A percentile compares a stretch with the other conserved stretches of the same genome.
phyloP scores from a whole-genome alignment of 1,139 yeast species.

The Protomyces arabidopsidicola region DNA sequence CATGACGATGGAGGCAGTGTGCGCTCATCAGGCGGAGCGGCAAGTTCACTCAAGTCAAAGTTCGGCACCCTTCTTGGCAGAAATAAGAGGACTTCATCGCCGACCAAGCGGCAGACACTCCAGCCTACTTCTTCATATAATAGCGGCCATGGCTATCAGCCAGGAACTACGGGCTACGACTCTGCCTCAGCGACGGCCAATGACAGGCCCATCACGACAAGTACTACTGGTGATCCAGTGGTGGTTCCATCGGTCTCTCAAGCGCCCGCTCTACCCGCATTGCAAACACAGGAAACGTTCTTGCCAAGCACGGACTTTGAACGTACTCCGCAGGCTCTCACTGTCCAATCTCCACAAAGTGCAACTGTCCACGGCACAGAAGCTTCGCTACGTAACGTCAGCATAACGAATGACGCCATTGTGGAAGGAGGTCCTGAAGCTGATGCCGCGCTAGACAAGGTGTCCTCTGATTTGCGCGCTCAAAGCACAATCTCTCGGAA shows the following conservation, averaged over 20 bases:
- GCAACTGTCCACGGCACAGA: neutral
- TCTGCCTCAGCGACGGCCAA: neutral
- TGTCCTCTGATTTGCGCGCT: conserved; percentile 21
- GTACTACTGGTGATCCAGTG: neutral
- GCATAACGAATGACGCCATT: conserved; percentile 5
- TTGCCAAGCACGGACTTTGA: neutral
- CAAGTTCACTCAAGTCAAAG: conserved; percentile 19
- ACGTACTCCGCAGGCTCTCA: neutral
- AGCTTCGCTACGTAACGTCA: conserved; percentile 10
- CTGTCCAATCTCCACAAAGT: neutral
- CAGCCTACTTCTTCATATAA: neutral
- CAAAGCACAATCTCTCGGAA: conserved; percentile 21
- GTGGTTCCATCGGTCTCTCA: neutral
- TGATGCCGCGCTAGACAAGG: conserved; percentile 34
- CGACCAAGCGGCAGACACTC: conserved; percentile 12
- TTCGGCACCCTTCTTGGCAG: conserved; percentile 24
- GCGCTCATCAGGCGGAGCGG: conserved; percentile 21
- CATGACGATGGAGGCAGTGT: conserved; percentile 17
- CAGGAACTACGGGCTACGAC: neutral
- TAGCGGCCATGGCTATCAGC: neutral
- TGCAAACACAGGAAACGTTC: neutral
- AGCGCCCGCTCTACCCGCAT: neutral
- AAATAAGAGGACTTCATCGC: conserved; percentile 6
- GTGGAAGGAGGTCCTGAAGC: neutral
- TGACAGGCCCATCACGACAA: neutral